phyloP scores from a whole-genome alignment of 352 stramenopile species.

The Phytophthora agathidicida region DNA sequence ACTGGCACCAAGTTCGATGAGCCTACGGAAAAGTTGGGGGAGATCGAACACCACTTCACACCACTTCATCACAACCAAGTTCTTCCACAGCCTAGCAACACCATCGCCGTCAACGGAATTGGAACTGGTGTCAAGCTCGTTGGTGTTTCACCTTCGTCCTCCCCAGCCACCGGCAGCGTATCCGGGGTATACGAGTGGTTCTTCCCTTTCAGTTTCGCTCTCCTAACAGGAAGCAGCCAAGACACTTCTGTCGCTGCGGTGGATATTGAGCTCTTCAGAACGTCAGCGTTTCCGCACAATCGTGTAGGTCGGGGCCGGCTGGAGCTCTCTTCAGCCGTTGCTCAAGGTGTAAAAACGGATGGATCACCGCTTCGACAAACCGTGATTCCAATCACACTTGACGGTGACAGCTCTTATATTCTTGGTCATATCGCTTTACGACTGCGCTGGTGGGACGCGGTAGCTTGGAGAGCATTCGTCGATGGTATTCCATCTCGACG shows the following conservation, averaged over 20 bases:
- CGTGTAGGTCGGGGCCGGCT: slow-evolving; percentile 30
- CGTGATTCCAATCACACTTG: slow-evolving; percentile 28
- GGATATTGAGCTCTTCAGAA: slow-evolving; percentile 36
- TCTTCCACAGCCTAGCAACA: background rate
- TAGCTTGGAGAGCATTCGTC: slow-evolving; percentile 50
- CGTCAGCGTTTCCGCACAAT: slow-evolving; percentile 6
- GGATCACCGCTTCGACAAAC: slow-evolving; percentile 27
- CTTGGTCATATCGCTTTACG: slow-evolving; percentile 35
- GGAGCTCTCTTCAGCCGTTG: slow-evolving; percentile 9
- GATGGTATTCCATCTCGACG: slow-evolving; percentile 37
- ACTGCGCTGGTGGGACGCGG: slow-evolving; percentile 57
- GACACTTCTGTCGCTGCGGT: slow-evolving; percentile 9
- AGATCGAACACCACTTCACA: slow-evolving; percentile 22
- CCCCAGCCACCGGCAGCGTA: slow-evolving; percentile 6
- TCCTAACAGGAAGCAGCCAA: background rate
- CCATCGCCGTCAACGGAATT: background rate
- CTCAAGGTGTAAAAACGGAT: slow-evolving; percentile 22
- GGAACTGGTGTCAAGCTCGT: background rate
- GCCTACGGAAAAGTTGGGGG: background rate
- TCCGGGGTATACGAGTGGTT: slow-evolving; percentile 34
- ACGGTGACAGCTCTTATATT: background rate
- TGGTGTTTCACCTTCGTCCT: slow-evolving; percentile 32
- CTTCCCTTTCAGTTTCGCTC: slow-evolving; percentile 37
- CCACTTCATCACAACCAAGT: slow-evolving; percentile 18
- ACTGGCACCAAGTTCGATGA: background rate